Conservation (phyloP, 768 basidiomycete species). For the Mycena epipterygia region DNA sequence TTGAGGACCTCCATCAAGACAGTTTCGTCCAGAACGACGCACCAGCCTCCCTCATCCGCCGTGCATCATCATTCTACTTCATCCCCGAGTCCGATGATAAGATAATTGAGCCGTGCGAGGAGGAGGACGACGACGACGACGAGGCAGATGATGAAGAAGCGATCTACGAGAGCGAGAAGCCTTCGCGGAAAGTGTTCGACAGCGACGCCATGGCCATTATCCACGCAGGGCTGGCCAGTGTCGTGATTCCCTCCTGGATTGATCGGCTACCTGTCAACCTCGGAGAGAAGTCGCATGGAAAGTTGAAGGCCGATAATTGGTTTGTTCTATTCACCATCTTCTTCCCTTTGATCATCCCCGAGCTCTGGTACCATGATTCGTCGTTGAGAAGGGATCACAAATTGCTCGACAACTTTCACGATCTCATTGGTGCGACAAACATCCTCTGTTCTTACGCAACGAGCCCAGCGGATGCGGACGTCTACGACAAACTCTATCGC, state of each 20-base stretch:
- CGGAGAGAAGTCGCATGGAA: constrained; percentile 34
- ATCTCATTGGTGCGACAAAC: constrained; percentile 24
- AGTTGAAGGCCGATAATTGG: constrained; percentile 40
- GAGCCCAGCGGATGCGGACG: constrained; percentile 7
- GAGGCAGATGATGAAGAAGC: background rate
- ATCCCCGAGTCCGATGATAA: background rate
- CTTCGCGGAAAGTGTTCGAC: background rate
- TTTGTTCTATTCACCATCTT: constrained; percentile 23
- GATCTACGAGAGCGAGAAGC: constrained; percentile 3
- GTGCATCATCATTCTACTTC: constrained; percentile 7
- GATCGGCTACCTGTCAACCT: constrained; percentile 33
- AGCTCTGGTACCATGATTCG: background rate
- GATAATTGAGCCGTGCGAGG: background rate
- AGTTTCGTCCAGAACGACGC: constrained; percentile 5
- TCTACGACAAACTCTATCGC: background rate
- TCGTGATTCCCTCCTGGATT: constrained; percentile 4
- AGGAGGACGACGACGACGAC: background rate
- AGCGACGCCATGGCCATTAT: background rate
- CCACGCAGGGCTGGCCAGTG: background rate
- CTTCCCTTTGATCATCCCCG: constrained; percentile 29
- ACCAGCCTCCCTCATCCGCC: constrained; percentile 6
- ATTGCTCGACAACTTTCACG: constrained; percentile 23
- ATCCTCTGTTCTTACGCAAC: constrained; percentile 12
- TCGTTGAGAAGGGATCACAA: background rate
- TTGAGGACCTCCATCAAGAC: constrained; percentile 9